phyloP scores from a whole-genome alignment of 257 asterid species.

The Solanum sejunctum region DNA sequence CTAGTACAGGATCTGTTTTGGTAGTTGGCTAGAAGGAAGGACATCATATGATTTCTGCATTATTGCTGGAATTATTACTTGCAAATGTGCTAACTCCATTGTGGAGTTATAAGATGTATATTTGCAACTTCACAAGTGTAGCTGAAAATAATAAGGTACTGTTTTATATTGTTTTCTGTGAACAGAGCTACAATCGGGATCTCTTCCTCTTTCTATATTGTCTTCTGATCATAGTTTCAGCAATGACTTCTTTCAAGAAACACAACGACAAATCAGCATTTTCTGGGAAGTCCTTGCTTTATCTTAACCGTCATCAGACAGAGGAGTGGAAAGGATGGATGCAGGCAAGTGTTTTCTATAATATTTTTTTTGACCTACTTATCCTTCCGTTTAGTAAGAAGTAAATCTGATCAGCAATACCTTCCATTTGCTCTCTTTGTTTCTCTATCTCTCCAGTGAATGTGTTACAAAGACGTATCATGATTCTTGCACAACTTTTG shows the following conservation, averaged over 20 bases:
- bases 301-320: conserved; percentile 92
- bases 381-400: neutral
- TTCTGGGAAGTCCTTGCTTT: conserved; percentile 74
- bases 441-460: neutral
- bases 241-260: conserved; percentile 80
- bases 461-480: neutral
- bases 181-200: conserved; percentile 93
- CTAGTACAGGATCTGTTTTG: neutral
- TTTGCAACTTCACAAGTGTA: neutral
- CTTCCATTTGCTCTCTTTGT: neutral
- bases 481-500: neutral
- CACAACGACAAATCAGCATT: conserved; percentile 82
- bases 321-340: conserved; percentile 98
- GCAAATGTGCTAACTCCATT: neutral
- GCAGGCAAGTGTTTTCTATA: conserved; percentile 54
- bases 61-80: neutral
- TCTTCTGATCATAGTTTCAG: conserved; percentile 77
- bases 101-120: neutral
- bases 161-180: conserved; percentile 14
- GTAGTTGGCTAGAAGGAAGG: neutral
- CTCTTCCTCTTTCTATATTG: conserved; percentile 63
- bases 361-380: neutral
- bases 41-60: neutral
- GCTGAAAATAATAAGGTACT: conserved; percentile 4
- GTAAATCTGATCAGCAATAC: neutral